Percentiles rank a stretch among this genome's conserved stretches.
Evolutionary conservation across 768 basidiomycete species (phyloP).

Genomic region (Tricholoma sp.): DNA sequence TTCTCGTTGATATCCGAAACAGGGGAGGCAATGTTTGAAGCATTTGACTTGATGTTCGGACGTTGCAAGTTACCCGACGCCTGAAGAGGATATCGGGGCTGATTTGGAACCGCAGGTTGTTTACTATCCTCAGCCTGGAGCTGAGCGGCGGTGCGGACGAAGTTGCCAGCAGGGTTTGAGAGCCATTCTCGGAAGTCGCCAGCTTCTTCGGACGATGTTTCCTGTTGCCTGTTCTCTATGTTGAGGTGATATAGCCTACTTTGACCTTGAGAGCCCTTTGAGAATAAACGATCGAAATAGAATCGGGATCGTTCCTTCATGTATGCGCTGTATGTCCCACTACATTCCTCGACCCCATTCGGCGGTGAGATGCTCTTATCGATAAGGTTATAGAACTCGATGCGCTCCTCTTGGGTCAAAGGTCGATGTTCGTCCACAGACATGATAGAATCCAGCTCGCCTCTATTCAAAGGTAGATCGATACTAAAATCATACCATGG

Average conservation of each 20-base stretch:
- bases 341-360: conserved; percentile 41
- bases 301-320: conserved; percentile 44
- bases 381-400: conserved; percentile 46
- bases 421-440: conserved; percentile 24
- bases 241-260: not conserved
- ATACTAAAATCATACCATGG: conserved; percentile 1
- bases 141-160: not conserved
- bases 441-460: conserved; percentile 12
- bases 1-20: not conserved
- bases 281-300: conserved; percentile 41
- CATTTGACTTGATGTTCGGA: not conserved
- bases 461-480: conserved; percentile 1
- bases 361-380: conserved; percentile 43
- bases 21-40: not conserved
- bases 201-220: conserved; percentile 10
- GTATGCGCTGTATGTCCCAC: conserved; percentile 46
- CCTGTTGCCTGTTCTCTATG: not conserved
- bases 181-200: conserved; percentile 29
- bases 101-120: not conserved
- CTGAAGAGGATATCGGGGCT: not conserved
- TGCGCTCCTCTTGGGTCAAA: conserved; percentile 41
- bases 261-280: conserved; percentile 3
- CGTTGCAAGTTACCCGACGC: not conserved
- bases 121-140: not conserved
- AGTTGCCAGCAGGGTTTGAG: conserved; percentile 9